Conservation (phyloP, 2,329 filamentous ascomycete genomes). For the Tolypocladium paradoxum region DNA sequence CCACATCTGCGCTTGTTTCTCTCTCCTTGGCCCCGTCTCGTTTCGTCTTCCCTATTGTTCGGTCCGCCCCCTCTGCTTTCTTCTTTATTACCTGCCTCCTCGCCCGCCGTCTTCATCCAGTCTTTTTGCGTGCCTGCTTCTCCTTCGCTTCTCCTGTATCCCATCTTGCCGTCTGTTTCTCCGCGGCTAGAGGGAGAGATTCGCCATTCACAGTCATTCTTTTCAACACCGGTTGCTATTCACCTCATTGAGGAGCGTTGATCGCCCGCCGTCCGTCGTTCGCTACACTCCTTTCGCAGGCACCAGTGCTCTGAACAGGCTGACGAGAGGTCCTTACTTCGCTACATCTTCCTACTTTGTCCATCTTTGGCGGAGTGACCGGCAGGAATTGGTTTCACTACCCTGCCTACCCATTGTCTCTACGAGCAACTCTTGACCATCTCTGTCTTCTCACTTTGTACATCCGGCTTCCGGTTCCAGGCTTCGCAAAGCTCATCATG, state of each 20-base stretch:
- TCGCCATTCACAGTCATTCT: not conserved
- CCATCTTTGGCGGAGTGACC: not conserved
- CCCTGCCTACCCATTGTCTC: not conserved
- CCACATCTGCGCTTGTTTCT: not conserved
- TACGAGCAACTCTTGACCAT: not conserved
- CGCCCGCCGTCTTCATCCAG: not conserved
- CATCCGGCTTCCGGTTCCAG: not conserved
- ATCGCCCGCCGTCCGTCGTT: not conserved
- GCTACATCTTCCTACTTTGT: not conserved
- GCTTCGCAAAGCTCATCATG: not conserved
- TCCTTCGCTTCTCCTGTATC: not conserved
- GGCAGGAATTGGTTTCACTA: not conserved
- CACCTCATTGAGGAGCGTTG: not conserved
- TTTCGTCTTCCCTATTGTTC: not conserved
- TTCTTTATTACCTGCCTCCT: not conserved
- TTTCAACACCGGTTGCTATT: not conserved
- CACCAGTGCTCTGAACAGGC: not conserved
- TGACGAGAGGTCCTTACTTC: not conserved
- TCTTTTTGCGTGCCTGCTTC: not conserved
- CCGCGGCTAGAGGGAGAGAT: not conserved
- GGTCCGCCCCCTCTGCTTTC: not conserved
- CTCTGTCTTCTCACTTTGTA: not conserved
- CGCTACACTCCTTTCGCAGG: not conserved
- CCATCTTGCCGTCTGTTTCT: not conserved
- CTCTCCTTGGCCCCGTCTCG: too few species aligned